A percentile compares a stretch with the other conserved stretches of the same genome.
These are phyloP conservation scores for Camellia japonica DNA, from an alignment of 148 eudicot species.

Conservation along the genomic window DNA sequence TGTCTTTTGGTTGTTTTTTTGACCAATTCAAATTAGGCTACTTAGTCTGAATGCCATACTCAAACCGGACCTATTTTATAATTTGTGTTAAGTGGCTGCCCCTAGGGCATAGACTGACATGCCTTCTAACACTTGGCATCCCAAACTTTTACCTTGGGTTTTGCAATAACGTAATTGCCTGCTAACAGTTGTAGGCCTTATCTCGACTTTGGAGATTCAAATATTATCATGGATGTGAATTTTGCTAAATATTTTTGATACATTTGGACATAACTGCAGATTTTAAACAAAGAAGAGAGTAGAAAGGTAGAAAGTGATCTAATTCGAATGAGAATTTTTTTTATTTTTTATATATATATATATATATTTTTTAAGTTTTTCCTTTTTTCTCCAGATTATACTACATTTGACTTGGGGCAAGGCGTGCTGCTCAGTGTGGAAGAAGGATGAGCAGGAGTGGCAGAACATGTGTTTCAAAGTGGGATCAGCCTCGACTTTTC, in stretches of 20 bases:
- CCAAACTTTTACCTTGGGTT: neutral
- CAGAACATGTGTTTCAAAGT: slow-evolving; percentile 49
- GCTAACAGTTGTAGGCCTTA: neutral
- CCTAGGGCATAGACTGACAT: neutral
- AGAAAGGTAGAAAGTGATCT: slow-evolving; percentile 4
- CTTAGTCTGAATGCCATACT: neutral
- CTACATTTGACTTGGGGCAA: slow-evolving; percentile 12
- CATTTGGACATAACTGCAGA: neutral
- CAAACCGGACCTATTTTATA: neutral
- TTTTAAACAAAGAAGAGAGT: too few species aligned
- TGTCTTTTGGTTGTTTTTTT: neutral
- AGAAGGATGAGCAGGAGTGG: slow-evolving; percentile 50
- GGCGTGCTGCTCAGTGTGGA: slow-evolving; percentile 20
- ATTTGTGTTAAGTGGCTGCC: neutral
- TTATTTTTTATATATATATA: too few species aligned
- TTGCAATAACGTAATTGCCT: neutral
- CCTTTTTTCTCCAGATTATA: neutral
- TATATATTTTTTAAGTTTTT: too few species aligned
- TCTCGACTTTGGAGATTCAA: too few species aligned
- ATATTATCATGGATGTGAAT: neutral
- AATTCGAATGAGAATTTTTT: neutral
- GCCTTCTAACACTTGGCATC: neutral
- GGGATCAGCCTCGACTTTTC: slow-evolving; percentile 32
- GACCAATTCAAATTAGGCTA: neutral
- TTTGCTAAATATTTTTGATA: neutral